Conservation (phyloP, 163 green algal species). For the Volvox carteri region DNA sequence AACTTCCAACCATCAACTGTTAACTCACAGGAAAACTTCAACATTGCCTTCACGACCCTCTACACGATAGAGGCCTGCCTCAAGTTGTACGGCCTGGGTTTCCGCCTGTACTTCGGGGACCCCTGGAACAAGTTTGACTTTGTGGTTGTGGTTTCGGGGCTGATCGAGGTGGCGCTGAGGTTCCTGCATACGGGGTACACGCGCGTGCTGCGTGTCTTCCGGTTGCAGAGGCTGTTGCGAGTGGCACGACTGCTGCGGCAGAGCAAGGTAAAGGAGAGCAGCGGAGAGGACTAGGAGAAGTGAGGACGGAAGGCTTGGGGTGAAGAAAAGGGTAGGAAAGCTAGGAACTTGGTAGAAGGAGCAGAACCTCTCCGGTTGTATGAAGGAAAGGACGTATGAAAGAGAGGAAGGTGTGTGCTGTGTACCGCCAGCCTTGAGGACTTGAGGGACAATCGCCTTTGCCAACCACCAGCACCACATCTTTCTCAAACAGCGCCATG, state of each 20-base stretch:
- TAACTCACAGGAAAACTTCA: slow-evolving; percentile 53
- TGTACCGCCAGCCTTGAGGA: no score
- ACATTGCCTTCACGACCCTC: slow-evolving; percentile 78
- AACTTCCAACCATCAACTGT: no score
- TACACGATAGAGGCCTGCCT: slow-evolving; percentile 75
- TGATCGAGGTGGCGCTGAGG: slow-evolving; percentile 68
- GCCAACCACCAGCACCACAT: no score
- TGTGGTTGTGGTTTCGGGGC: slow-evolving; percentile 69
- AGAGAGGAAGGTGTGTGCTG: no score
- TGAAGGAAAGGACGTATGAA: no score
- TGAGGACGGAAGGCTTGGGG: neutral
- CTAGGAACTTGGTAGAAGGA: neutral
- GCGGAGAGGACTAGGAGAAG: neutral
- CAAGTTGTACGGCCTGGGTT: slow-evolving; percentile 73
- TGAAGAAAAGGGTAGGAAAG: slow-evolving; percentile 9
- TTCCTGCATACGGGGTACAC: slow-evolving; percentile 60
- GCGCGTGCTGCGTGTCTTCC: slow-evolving; percentile 61
- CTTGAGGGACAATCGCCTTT: no score
- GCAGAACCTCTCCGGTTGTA: no score
- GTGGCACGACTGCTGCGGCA: slow-evolving; percentile 77
- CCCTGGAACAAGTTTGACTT: slow-evolving; percentile 89
- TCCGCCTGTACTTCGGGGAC: slow-evolving; percentile 55
- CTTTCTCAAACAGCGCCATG: no score
- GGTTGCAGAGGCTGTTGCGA: slow-evolving; percentile 77
- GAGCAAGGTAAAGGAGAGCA: slow-evolving; percentile 32